phyloP scores from a whole-genome alignment of 371 early-diverging fungal species.

The Thermomucor indicae-seudaticae region DNA sequence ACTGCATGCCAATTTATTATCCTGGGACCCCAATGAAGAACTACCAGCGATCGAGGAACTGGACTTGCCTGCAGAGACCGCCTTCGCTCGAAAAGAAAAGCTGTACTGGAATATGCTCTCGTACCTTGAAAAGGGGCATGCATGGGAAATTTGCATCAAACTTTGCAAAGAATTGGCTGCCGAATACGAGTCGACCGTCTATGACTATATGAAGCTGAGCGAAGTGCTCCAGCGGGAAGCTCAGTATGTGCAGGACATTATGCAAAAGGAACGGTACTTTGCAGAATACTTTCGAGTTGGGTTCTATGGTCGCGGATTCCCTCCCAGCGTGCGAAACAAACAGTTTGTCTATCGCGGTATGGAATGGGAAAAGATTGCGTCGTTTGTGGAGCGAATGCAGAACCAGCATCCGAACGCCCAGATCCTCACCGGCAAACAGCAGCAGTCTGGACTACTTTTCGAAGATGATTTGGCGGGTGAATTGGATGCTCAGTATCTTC shows the following conservation, averaged over 20 bases:
- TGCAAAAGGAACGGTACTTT: constrained; percentile 59
- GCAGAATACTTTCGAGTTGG: constrained; percentile 76
- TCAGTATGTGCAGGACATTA: constrained; percentile 51
- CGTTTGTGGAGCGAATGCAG: constrained; percentile 73
- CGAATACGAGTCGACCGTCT: constrained; percentile 53
- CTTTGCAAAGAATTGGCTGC: constrained; percentile 57
- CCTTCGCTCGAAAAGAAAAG: constrained; percentile 65
- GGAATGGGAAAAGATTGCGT: constrained; percentile 73
- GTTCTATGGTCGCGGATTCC: constrained; percentile 70
- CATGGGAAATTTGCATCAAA: constrained; percentile 71
- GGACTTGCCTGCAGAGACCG: constrained; percentile 46
- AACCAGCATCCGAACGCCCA: constrained; percentile 63
- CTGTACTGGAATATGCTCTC: constrained; percentile 58
- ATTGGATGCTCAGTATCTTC: constrained; percentile 60
- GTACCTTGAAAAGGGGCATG: constrained; percentile 59
- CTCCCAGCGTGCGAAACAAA: constrained; percentile 51
- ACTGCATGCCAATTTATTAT: constrained; percentile 64
- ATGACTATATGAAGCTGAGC: constrained; percentile 56
- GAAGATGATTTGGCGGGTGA: constrained; percentile 48
- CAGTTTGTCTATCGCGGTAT: constrained; percentile 71
- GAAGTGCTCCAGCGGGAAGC: constrained; percentile 57
- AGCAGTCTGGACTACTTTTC: constrained; percentile 16
- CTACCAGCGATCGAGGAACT: constrained; percentile 50
- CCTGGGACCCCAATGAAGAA: constrained; percentile 55
- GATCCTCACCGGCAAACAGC: constrained; percentile 44